Percentiles rank a stretch among this genome's conserved stretches.
Evolutionary conservation across 2,329 filamentous ascomycete species (phyloP).

Genomic region (Fusarium coicis): DNA sequence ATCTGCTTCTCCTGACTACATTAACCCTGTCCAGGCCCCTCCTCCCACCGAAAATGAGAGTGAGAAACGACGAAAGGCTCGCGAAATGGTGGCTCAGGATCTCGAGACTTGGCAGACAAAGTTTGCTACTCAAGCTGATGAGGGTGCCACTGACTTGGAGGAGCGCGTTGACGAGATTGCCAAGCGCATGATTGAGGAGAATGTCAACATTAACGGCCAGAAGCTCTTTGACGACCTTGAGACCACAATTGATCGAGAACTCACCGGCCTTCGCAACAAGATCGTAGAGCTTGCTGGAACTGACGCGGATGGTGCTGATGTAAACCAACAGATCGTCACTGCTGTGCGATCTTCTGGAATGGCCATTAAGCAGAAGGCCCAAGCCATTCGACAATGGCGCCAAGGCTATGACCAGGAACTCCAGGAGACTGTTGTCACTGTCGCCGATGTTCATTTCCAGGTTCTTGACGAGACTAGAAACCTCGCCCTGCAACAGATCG

Average conservation of each 20-base stretch:
- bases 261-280: conserved; percentile 72
- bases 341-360: conserved; percentile 75
- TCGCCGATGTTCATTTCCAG: conserved; percentile 82
- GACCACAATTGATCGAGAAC: conserved; percentile 70
- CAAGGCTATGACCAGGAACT: conserved; percentile 77
- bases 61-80: conserved; percentile 66
- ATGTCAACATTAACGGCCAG: conserved; percentile 73
- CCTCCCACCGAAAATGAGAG: conserved; percentile 60
- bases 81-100: conserved; percentile 79
- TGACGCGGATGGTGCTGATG: conserved; percentile 56
- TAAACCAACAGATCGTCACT: conserved; percentile 56
- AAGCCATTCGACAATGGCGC: conserved; percentile 81
- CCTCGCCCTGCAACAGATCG: conserved; percentile 88
- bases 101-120: conserved; percentile 88
- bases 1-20: conserved; percentile 40
- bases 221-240: conserved; percentile 76
- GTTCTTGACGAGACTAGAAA: conserved; percentile 86
- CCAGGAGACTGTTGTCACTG: conserved; percentile 73
- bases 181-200: conserved; percentile 66
- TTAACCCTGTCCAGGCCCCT: conserved; percentile 56
- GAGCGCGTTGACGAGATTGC: conserved; percentile 70
- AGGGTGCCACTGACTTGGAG: conserved; percentile 80
- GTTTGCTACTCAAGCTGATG: conserved; percentile 85
- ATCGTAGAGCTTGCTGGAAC: conserved; percentile 73
- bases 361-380: conserved; percentile 79